Evolutionary conservation across 2,329 filamentous ascomycete genomes (phyloP).

Genomic region (Clonostachys solani): DNA sequence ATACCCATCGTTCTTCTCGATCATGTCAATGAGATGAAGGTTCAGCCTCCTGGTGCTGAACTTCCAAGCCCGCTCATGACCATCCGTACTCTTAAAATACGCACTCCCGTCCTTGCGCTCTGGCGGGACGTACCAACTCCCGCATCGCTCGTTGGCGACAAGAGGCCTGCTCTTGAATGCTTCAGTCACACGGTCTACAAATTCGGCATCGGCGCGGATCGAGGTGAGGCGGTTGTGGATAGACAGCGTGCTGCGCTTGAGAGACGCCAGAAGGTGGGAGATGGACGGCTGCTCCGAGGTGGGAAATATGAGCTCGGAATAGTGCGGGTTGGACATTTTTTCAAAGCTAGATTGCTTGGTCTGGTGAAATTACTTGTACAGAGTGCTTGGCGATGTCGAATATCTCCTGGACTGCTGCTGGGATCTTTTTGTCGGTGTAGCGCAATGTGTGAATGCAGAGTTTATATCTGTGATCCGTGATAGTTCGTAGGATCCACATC

Average conservation of each 20-base stretch:
- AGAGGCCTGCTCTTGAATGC: slow-evolving; percentile 57
- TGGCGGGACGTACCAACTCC: slow-evolving; percentile 86
- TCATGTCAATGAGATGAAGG: slow-evolving; percentile 68
- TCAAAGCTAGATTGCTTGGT: not conserved
- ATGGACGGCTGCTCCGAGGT: slow-evolving; percentile 57
- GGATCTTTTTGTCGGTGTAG: too few relatives aligned
- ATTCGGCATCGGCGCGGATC: slow-evolving; percentile 71
- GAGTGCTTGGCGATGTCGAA: too few relatives aligned
- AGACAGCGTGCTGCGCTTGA: slow-evolving; percentile 73
- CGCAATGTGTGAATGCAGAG: too few relatives aligned
- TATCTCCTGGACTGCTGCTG: too few relatives aligned
- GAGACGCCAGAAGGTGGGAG: slow-evolving; percentile 63
- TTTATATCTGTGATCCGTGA: too few relatives aligned
- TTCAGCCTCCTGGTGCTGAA: slow-evolving; percentile 86
- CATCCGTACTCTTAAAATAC: slow-evolving; percentile 98
- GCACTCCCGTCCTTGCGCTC: slow-evolving; percentile 64
- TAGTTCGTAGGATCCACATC: too few relatives aligned
- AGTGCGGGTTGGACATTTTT: slow-evolving; percentile 11
- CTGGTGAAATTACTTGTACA: too few relatives aligned
- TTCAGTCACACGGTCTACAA: slow-evolving; percentile 59
- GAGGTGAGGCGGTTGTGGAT: slow-evolving; percentile 79
- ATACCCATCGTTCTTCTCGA: slow-evolving; percentile 59
- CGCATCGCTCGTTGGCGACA: slow-evolving; percentile 90
- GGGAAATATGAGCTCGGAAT: slow-evolving; percentile 44
- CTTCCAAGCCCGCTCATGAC: slow-evolving; percentile 85